A percentile compares a stretch with the other conserved stretches of the same genome.
These are phyloP conservation scores for Hygrophoropsis aurantiaca DNA, from an alignment of 768 basidiomycete species.

Conservation along the genomic window DNA sequence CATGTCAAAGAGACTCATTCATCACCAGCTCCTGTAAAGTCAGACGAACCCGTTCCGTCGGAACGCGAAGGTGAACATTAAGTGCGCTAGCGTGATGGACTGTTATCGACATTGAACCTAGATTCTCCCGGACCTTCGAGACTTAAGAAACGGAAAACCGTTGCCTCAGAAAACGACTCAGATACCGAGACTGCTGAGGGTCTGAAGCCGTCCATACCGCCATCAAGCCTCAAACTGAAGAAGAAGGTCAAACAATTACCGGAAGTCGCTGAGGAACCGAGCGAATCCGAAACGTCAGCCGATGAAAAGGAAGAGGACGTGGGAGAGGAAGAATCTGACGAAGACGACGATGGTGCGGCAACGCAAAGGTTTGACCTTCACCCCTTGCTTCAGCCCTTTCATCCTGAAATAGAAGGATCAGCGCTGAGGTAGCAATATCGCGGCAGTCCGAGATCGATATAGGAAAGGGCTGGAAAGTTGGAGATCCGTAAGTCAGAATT, in stretches of 20 bases:
- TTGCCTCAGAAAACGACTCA: constrained; percentile 52
- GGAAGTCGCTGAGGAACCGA: constrained; percentile 26
- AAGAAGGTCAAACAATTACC: constrained; percentile 16
- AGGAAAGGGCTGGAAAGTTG: constrained; percentile 79
- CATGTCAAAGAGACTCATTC: background rate
- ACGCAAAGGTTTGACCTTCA: constrained; percentile 78
- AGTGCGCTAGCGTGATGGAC: constrained; percentile 2
- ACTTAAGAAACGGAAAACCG: constrained; percentile 52
- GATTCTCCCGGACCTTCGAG: constrained; percentile 23
- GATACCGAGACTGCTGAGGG: constrained; percentile 1
- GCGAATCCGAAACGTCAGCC: constrained; percentile 31
- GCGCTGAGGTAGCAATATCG: constrained; percentile 69
- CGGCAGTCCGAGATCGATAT: constrained; percentile 71
- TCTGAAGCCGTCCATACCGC: background rate
- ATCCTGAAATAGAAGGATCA: constrained; percentile 1
- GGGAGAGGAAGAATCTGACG: constrained; percentile 39
- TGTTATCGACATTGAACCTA: constrained; percentile 19
- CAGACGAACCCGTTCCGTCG: constrained; percentile 30
- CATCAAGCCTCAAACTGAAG: constrained; percentile 12
- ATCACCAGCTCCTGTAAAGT: constrained; percentile 42
- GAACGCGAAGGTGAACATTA: constrained; percentile 18
- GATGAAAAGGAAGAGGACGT: constrained; percentile 41
- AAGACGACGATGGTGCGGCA: constrained; percentile 48
- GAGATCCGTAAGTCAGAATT: constrained; percentile 64
- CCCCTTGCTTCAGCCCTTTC: constrained; percentile 8